Evolutionary conservation across 2,329 filamentous ascomycete species (phyloP).

Genomic region (Sphaerostilbella broomeana): DNA sequence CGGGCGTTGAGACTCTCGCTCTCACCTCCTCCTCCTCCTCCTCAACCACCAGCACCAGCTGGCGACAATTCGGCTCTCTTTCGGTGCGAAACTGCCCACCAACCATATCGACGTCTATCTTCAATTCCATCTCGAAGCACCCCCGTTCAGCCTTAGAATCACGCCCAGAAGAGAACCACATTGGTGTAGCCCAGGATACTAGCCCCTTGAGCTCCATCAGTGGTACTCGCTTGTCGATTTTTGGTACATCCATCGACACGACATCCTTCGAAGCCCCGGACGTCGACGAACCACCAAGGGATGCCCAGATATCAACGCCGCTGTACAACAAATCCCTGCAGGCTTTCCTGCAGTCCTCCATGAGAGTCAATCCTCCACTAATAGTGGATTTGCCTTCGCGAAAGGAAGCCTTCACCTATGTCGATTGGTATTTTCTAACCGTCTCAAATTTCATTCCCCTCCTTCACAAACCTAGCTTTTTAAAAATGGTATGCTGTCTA

Average conservation of each 20-base stretch:
- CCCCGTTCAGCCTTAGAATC: constrained; percentile 32
- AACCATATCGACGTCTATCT: background rate
- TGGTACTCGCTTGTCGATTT: constrained; percentile 68
- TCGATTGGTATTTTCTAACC: constrained; percentile 68
- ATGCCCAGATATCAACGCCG: constrained; percentile 33
- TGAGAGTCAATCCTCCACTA: constrained; percentile 53
- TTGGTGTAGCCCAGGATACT: constrained; percentile 58
- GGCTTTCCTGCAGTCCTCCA: constrained; percentile 59
- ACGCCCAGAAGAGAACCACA: constrained; percentile 53
- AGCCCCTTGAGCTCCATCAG: constrained; percentile 65
- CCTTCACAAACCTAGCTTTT: constrained; percentile 69
- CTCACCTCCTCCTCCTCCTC: too few species aligned
- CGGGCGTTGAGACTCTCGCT: too few species aligned
- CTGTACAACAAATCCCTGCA: constrained; percentile 67
- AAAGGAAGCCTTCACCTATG: constrained; percentile 59
- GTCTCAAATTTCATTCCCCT: constrained; percentile 67
- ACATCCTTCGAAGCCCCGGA: constrained; percentile 63
- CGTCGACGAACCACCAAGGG: constrained; percentile 48
- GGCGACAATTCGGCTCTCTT: constrained; percentile 27
- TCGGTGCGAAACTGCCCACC: constrained; percentile 29
- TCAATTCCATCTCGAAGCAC: constrained; percentile 7
- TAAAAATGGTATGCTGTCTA: constrained; percentile 58
- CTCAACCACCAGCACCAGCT: constrained; percentile 23
- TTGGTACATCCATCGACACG: constrained; percentile 74
- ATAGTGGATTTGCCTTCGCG: constrained; percentile 56